These are phyloP conservation scores for Debaryomyces tyrocola DNA, from an alignment of 805 yeast species.

Conservation along the genomic window DNA sequence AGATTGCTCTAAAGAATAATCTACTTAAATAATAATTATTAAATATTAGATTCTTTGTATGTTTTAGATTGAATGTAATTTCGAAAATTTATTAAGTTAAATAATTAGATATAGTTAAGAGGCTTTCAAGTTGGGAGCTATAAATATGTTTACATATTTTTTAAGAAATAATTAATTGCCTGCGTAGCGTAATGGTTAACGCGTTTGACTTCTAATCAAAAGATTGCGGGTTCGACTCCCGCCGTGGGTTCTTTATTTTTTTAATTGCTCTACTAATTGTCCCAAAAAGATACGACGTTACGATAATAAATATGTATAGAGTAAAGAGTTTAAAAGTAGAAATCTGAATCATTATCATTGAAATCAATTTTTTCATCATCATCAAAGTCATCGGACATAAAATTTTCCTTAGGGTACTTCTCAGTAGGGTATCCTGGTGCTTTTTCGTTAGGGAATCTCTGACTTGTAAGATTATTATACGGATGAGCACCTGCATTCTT, in stretches of 20 bases:
- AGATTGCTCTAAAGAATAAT: constrained; percentile 83
- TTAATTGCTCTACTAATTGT: neutral
- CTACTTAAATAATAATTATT: neutral
- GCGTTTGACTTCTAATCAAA: constrained; percentile 68
- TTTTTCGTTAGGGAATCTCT: too few species aligned
- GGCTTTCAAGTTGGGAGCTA: too few species aligned
- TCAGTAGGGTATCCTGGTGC: too few species aligned
- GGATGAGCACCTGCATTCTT: too few species aligned
- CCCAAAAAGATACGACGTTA: neutral
- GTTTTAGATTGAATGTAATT: too few species aligned
- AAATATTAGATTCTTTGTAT: too few species aligned
- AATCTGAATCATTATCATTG: constrained; percentile 21
- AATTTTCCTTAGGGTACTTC: too few species aligned
- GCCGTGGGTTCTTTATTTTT: constrained; percentile 38
- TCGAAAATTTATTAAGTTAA: too few species aligned
- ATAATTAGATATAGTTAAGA: too few species aligned
- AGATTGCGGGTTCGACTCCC: constrained; percentile 67
- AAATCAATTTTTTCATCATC: constrained; percentile 7
- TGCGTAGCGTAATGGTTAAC: constrained; percentile 64
- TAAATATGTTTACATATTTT: too few species aligned
- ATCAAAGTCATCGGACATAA: constrained; percentile 6
- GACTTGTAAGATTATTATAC: too few species aligned
- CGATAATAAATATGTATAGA: neutral
- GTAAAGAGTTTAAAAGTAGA: constrained; percentile 16
- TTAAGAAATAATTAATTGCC: constrained; percentile 1